Evolutionary conservation across 192 early-diverging fungal species (phyloP).

Genomic region (Radiomyces spectabilis): DNA sequence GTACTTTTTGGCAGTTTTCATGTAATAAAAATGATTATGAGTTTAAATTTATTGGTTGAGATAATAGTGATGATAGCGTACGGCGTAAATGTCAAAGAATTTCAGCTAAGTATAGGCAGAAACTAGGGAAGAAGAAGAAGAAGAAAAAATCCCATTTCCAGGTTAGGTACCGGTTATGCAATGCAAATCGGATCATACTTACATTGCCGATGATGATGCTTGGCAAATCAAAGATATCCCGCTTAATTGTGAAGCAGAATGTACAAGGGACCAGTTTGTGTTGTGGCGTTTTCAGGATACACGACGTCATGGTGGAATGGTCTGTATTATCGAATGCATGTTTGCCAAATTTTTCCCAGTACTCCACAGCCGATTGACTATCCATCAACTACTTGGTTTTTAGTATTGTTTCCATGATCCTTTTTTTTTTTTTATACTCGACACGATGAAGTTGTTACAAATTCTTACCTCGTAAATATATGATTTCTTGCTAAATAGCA

Average conservation of each 20-base stretch:
- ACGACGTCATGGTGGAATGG: slow-evolving; percentile 75
- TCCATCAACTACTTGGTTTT: slow-evolving; percentile 70
- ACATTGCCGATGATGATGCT: slow-evolving; percentile 70
- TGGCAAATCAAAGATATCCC: slow-evolving; percentile 94
- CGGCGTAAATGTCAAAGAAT: too few species aligned
- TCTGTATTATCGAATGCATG: slow-evolving; percentile 91
- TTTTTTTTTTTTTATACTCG: background rate
- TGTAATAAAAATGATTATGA: too few species aligned
- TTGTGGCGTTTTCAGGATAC: slow-evolving; percentile 68
- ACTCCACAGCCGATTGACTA: slow-evolving; percentile 81
- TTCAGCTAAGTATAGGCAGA: slow-evolving; percentile 4
- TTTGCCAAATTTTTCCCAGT: slow-evolving; percentile 89
- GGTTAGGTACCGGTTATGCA: too few species aligned
- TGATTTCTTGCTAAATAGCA: slow-evolving; percentile 66
- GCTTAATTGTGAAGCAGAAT: slow-evolving; percentile 92
- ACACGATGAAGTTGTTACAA: too few species aligned
- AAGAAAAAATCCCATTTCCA: too few species aligned
- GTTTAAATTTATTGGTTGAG: too few species aligned
- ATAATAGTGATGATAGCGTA: too few species aligned
- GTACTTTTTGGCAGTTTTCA: too few species aligned
- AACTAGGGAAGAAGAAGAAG: slow-evolving; percentile 1
- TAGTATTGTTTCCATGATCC: background rate
- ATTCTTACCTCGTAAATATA: slow-evolving; percentile 80
- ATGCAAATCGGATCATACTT: slow-evolving; percentile 3
- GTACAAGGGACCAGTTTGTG: slow-evolving; percentile 73